Base-by-base conservation (phyloP, 768 basidiomycete species). In the Trametes villosa region DNA sequence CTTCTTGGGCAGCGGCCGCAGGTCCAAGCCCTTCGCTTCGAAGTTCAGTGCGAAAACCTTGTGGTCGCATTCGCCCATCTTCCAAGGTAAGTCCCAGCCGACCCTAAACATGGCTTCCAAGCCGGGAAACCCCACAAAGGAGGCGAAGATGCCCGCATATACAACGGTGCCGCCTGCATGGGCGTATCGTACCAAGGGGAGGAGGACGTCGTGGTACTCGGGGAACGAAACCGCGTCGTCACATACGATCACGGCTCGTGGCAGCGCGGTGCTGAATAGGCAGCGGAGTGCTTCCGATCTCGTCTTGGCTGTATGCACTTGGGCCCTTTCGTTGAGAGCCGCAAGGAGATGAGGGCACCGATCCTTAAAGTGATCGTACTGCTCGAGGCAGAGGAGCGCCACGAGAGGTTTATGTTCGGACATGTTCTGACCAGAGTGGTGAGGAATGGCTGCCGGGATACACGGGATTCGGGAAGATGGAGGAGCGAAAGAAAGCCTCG, bases 101-200 rank as follows among this genome's bases (percentile, higher is more conserved):
- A 64, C 57, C 22, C 67, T 59, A 29, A 69, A 62, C 60, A 78
- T 73, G 26, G 24, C n/a, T 12, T 48, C 44, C 5, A 77, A 65
- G 29, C 70, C 67, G 8, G 53, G 30, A 17, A 63, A 65, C 9
- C 44, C 46, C 47, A 76, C 66, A 36, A 68, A 67, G 36, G 54
- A 65, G 65, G 74, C 73, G 68, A 79, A 78, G 18, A 66, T 59
- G 24, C 75, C 75, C 0, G 75, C 77, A 42, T 78, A 59, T 8
- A 79, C 70, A 26, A 74, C 73, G 11, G 69, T 68, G 15, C 79
- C 79, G 8, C 80, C 79, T 9, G 56, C 56, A 56, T 72, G 75
- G 26, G 67, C 71, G 55, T 75, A 82, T n/a, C 71, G 67, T 26
- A 78, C 75, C 18, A 81, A 68, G 40, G 73, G 68, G 6, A 60